phyloP scores from a whole-genome alignment of 1,139 yeast genomes.

The Yamadazyma friedrichii region DNA sequence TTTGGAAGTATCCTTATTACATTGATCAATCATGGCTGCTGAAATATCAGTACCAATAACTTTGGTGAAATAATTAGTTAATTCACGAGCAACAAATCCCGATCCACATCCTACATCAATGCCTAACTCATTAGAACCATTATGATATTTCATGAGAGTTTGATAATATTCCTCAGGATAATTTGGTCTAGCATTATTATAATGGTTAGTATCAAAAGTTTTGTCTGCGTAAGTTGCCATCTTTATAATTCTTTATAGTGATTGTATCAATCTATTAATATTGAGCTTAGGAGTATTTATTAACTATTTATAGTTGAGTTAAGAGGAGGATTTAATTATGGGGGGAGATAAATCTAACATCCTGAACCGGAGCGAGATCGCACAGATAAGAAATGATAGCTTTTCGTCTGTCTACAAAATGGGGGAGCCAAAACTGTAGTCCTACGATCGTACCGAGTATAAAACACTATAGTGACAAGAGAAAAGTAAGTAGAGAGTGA shows the following conservation, averaged over 20 bases:
- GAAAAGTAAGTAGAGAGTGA: too few relatives aligned
- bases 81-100: slow-evolving; percentile 68
- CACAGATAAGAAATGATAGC: not conserved
- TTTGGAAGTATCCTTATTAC: slow-evolving; percentile 22
- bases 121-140: slow-evolving; percentile 27
- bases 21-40: slow-evolving; percentile 55
- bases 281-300: too few relatives aligned
- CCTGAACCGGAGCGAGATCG: slow-evolving; percentile 1
- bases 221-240: slow-evolving; percentile 42
- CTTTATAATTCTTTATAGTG: not conserved
- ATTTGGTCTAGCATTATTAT: slow-evolving; percentile 36
- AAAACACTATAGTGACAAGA: too few relatives aligned
- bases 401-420: too few relatives aligned
- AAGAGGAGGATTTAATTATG: too few relatives aligned
- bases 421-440: too few relatives aligned
- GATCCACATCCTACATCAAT: slow-evolving; percentile 86
- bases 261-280: too few relatives aligned
- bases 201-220: slow-evolving; percentile 34
- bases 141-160: slow-evolving; percentile 30
- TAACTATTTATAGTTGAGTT: too few relatives aligned
- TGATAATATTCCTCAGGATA: slow-evolving; percentile 36
- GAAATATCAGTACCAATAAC: slow-evolving; percentile 73
- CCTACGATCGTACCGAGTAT: too few relatives aligned
- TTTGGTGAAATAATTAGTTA: slow-evolving; percentile 42
- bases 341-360: too few relatives aligned